A percentile compares a stretch with the other conserved stretches of the same genome.
phyloP scores from a whole-genome alignment of 2,329 filamentous ascomycete genomes.

The Akanthomyces lecanii region DNA sequence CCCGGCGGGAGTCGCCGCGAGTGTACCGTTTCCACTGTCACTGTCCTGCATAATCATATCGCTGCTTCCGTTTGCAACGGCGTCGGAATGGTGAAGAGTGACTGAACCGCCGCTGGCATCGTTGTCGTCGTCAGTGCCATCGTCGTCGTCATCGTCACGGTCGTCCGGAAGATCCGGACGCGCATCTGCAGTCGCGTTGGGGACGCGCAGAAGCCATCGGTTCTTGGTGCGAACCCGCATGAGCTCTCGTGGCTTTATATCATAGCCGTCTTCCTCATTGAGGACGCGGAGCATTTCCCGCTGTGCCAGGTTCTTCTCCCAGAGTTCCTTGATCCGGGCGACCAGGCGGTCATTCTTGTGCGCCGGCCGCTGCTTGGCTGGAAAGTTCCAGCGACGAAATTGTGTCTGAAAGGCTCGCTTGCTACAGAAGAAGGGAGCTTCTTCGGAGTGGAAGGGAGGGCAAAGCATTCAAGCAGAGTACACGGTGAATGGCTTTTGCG shows the following conservation, averaged over 20 bases:
- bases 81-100: not conserved
- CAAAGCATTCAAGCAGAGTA: conserved; percentile 3
- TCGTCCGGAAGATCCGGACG: conserved; percentile 41
- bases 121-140: not conserved
- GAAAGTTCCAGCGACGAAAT: conserved; percentile 76
- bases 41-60: not conserved
- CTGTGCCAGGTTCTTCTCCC: conserved; percentile 69
- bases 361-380: conserved; percentile 66
- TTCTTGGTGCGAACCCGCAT: conserved; percentile 66
- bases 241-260: conserved; percentile 67
- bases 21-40: not conserved
- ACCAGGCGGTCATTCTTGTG: conserved; percentile 66
- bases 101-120: not conserved
- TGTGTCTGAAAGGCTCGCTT: conserved; percentile 74
- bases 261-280: conserved; percentile 64
- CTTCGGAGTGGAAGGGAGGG: conserved; percentile 4
- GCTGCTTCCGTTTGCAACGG: not conserved
- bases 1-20: not conserved
- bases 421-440: conserved; percentile 37
- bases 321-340: conserved; percentile 68
- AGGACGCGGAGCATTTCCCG: conserved; percentile 69
- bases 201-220: conserved; percentile 60
- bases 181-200: conserved; percentile 39
- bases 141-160: conserved; percentile 17
- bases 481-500: conserved; percentile 1